Evolutionary conservation across 768 basidiomycete genomes (phyloP).

Genomic region (Mrakia gelida): DNA sequence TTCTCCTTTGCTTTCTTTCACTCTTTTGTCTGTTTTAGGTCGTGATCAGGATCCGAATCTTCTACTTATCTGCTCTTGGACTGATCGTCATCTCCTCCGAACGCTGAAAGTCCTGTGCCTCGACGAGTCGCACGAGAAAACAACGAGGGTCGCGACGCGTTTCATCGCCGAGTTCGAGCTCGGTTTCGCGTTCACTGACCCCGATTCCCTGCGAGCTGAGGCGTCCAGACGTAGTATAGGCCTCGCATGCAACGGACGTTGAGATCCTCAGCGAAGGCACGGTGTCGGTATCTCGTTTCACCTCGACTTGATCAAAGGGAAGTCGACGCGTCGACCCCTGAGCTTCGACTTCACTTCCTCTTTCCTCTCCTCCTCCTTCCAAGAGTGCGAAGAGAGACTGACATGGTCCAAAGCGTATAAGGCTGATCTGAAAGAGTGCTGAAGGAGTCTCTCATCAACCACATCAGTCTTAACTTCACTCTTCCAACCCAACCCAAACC

Average conservation of each 20-base stretch:
- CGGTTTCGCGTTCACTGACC: not conserved
- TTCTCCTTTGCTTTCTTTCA: no score
- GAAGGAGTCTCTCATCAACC: not conserved
- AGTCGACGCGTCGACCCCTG: slow-evolving; percentile 11
- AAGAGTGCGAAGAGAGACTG: not conserved
- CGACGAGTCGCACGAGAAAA: no score
- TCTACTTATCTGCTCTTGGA: no score
- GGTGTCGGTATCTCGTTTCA: not conserved
- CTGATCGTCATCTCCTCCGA: no score
- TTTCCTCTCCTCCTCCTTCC: not conserved
- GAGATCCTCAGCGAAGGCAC: not conserved
- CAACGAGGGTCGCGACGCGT: no score
- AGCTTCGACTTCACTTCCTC: not conserved
- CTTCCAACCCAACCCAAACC: not conserved
- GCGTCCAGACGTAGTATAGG: not conserved
- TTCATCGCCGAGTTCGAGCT: no score
- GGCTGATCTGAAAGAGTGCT: no score
- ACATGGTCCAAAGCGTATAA: not conserved
- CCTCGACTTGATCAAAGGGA: not conserved
- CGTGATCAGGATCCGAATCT: no score
- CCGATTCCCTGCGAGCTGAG: not conserved
- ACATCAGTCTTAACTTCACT: not conserved
- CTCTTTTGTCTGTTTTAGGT: no score
- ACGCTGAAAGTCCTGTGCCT: no score
- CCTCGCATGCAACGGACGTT: not conserved